Evolutionary conservation across 805 yeast genomes (phyloP), one percentile per base, ranked within the genome.

Genomic region (Pichia pseudocactophila): DNA sequence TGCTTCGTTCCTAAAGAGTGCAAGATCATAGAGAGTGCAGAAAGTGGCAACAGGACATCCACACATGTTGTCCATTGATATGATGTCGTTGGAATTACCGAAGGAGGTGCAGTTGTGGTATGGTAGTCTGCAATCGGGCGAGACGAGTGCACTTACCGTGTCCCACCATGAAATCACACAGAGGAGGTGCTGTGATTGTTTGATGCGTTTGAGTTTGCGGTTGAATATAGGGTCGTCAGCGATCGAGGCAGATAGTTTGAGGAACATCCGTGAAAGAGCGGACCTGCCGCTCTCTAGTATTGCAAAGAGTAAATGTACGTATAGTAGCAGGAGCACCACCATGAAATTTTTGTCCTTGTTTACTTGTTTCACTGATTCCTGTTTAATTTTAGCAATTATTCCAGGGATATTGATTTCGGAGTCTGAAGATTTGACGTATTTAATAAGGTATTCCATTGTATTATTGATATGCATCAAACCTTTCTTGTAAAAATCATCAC

Each of bases 41-140:
- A 76, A 75, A 1, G 76, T 68, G 45, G 74, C 79, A 3, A 77
- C 78, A 0, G 81, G 80, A 47, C 81, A 76, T 1, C 80, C 81
- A 71, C 72, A 73, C 69, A 76, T 65, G 42, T 64, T 66, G 6
- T 73, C 65, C 0, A 78, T 73, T 15, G 79, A 73, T 4, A 70
- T 63, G 10, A 53, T 51, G 43, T 66, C 70, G 22, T 55, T 50
- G 40, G 59, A 63, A 8, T 63, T 57, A 2, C 80, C 80, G 49
- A 72, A 74, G 78, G 79, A 75, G 16, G 58, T 65, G 9, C 73
- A 70, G 25, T 64, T 68, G 55, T 78, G 73, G 43, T 61, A 73
- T 0, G 81, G 80, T 26, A 73, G 51, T 15, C 81, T 56, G 49
- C 74, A 74, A 54, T 75, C 80, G 1, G 80, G 75, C 1, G 79